Evolutionary conservation across 2,329 filamentous ascomycete genomes (phyloP), one percentile per base, ranked within the genome.

Genomic region (Colletotrichum camelliae): DNA sequence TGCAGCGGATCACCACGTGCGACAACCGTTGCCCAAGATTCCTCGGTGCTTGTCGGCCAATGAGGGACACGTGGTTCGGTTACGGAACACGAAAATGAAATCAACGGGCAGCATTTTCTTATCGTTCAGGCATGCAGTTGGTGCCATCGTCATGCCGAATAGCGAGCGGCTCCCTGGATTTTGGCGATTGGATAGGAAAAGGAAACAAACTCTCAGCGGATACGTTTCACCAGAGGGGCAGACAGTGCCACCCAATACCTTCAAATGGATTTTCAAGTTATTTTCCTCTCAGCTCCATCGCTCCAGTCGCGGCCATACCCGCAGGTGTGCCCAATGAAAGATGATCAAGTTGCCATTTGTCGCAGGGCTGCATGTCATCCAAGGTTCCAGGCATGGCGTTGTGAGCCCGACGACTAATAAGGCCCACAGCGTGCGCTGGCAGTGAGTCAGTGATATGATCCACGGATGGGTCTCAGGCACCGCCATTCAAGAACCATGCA

Each of bases 391-490:
- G 48, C 27, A 39, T 66, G 62, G 18, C 58, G 64, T 35, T 68
- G 64, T 65, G 58, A 67, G 69, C 69, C 68, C 55, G 39, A 62
- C 39, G 37, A 48, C 73, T 39, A 72, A 64, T 18, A 57, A 61
- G 70, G 74, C 70, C 74, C 74, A 76, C 74, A 72, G 31, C 33
- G 58, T 76, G 70, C 48, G 74, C 35, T 76, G 74, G 74, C 74
- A 74, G 70, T 75, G 73, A 75, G 69, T 75, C 73, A 73, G 74
- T 73, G 43, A 64, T n/a, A 64, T 31, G 58, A 55, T 65, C 57
- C 70, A 65, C 58, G 74, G 70, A 60, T 69, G 70, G 58, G 68
- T 74, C 74, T 74, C 70, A 76, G 70, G 74, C 58, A 74, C 37
- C 70, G 60, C 60, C 74, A 69, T 65, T 65, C 16, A 48, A 37